A percentile compares a stretch with the other conserved stretches of the same genome.
phyloP scores from a whole-genome alignment of 306 rosid species.

The Morella rubra region DNA sequence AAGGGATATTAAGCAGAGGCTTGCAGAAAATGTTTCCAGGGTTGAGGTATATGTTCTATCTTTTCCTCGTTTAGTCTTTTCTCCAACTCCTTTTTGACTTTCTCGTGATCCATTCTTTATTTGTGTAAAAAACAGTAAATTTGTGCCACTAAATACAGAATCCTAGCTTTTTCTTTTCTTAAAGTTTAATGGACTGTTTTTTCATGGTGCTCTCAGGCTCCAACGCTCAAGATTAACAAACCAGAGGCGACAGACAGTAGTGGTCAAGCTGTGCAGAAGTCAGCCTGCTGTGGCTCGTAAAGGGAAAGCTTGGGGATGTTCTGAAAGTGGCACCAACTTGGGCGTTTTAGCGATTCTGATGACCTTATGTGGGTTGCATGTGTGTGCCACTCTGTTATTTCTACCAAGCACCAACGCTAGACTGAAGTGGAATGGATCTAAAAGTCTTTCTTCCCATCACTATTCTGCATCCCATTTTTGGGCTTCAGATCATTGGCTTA shows the following conservation, averaged over 20 bases:
- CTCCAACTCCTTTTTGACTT: slow-evolving; percentile 6
- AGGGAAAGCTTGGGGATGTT: slow-evolving; percentile 30
- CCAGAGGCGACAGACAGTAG: slow-evolving; percentile 42
- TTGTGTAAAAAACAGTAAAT: background rate
- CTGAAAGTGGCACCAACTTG: slow-evolving; percentile 22
- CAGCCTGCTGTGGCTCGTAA: slow-evolving; percentile 72
- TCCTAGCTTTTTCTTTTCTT: slow-evolving; percentile 12
- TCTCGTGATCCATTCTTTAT: slow-evolving; percentile 10
- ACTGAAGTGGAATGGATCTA: slow-evolving; percentile 16
- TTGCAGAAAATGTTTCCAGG: slow-evolving; percentile 71
- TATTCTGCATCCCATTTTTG: background rate
- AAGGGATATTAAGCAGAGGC: slow-evolving; percentile 79
- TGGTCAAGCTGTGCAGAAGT: slow-evolving; percentile 56
- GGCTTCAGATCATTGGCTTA: slow-evolving; percentile 6
- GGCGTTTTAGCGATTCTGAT: slow-evolving; percentile 33
- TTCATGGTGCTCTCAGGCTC: slow-evolving; percentile 50
- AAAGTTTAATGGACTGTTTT: slow-evolving; percentile 24
- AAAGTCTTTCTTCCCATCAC: slow-evolving; percentile 17
- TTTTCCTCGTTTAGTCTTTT: background rate
- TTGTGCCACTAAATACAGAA: slow-evolving; percentile 7
- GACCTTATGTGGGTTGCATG: slow-evolving; percentile 32
- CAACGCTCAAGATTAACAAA: slow-evolving; percentile 65
- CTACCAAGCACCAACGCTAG: slow-evolving; percentile 34
- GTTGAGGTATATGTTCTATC: slow-evolving; percentile 45
- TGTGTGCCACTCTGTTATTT: slow-evolving; percentile 25